Conservation (phyloP, 2,329 filamentous ascomycete species). For the Teratosphaeria nubilosa region DNA sequence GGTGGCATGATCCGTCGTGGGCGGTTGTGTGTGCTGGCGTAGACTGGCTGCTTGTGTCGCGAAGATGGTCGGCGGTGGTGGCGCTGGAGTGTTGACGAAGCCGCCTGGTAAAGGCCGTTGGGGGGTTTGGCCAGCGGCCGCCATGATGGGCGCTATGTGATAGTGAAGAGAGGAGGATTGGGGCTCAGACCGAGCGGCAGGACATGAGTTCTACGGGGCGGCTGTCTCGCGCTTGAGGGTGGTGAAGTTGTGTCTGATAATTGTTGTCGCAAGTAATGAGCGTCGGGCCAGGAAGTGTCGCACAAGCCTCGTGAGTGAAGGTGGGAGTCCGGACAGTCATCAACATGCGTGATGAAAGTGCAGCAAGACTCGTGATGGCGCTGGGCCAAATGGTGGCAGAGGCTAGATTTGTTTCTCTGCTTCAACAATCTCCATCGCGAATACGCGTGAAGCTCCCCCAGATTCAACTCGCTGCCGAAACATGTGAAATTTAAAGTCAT, state of each 20-base stretch:
- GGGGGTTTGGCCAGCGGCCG: conserved; percentile 42
- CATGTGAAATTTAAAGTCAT: neutral
- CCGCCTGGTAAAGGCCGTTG: conserved; percentile 64
- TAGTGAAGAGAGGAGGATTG: neutral
- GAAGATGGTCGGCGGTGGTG: conserved; percentile 23
- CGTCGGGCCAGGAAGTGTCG: neutral
- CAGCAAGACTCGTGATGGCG: neutral
- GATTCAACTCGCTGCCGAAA: neutral
- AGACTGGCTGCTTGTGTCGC: conserved; percentile 20
- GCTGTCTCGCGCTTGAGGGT: neutral
- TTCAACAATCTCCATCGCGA: neutral
- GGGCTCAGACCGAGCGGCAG: neutral
- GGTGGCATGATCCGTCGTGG: conserved; percentile 3
- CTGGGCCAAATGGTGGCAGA: neutral
- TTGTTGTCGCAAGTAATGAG: neutral
- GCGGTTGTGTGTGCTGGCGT: conserved; percentile 16
- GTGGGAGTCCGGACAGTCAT: neutral
- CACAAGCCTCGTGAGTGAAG: neutral
- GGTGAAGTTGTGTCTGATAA: neutral
- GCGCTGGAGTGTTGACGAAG: conserved; percentile 63
- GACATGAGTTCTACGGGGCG: neutral
- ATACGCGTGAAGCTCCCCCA: neutral
- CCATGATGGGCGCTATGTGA: conserved; percentile 12
- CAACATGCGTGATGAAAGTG: neutral
- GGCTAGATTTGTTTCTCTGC: neutral